Base-by-base conservation (phyloP, 2,329 filamentous ascomycete genomes). In the Hymenotorrendiella dingleyae region DNA sequence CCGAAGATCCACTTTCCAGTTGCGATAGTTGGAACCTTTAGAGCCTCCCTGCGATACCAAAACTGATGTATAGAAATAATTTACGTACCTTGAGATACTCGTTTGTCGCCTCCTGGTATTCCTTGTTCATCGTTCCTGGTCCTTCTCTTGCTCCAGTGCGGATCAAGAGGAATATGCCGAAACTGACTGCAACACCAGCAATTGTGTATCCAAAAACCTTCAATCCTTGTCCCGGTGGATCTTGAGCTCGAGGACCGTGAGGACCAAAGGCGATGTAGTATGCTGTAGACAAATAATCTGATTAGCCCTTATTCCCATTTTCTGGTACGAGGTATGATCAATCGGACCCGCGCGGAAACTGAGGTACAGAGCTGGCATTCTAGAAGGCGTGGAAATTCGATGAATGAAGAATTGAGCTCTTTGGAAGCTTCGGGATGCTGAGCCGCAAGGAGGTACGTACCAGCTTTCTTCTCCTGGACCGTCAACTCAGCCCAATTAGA, bases 211-310 rank as follows among this genome's bases (percentile, higher is more conserved):
- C 71, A 62, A 85, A 75, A 58, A 97, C 74, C 66, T 82, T 90
- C 69, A 79, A 77, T 68, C 75, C 76, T 76, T 96, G 91, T 61
- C 87, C 91, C 54, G 93, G 85, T 50, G 91, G 87, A 55, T 84
- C 67, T 51, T 76, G 72, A 56, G 91, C 82, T 60, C 93, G 91
- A 59, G 93, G 93, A 46, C 93, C 93, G 70, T 98, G 93, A 63
- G 90, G 83, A 55, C 93, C 93, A 65, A 98, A 98, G 55, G 93
- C 90, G 63, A 98, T 95, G 84, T 86, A 98, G 81, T 97, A 98
- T 54, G 93, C 93, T 98, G 66, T 67, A 56, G 46, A 42, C 39
- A 36, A 12, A 27, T 33, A 56, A 47, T 45, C n/a, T 46, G 47
- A 61, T 47, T 45, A 44, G 37, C 47, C 26, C 9, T 29, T 5